Evolutionary conservation across 2,329 filamentous ascomycete genomes (phyloP), one percentile per base, ranked within the genome.

Genomic region (Fusarium torreyae): DNA sequence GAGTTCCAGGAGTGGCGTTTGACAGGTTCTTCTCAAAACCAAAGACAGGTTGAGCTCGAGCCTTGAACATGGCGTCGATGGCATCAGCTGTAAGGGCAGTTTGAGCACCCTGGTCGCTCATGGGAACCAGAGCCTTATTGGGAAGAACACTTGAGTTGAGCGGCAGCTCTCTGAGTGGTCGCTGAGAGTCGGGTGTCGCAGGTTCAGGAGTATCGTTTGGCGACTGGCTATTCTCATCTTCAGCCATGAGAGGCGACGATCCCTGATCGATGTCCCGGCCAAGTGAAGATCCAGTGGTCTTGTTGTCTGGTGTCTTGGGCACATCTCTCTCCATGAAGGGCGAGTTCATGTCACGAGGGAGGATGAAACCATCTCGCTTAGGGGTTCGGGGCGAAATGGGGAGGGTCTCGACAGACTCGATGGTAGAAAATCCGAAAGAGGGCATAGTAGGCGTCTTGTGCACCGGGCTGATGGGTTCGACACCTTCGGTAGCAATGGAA

Each of bases 21-120:
- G 83, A 84, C 17, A 77, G 63, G n/a, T 75, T 78, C 74, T 80
- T 80, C 45, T 76, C 75, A 15, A 80, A 77, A 14, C 70, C 73
- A n/a, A 68, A 64, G 10, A 50, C 57, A 28, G 63, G 55, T 13
- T 61, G 72, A 26, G 68, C 48, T 40, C 71, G 68, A 20, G 85
- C 84, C 69, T 87, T 86, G 57, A 97, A 81, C 74, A 97, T 85
- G 57, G 89, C 87, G 71, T 97, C 94, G 68, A 97, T 93, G 57
- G 92, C 90, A 50, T 92, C 88, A 0, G 92, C 88, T n/a, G 94
- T 97, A 31, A 98, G 84, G 39, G 91, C 86, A 24, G 94, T 98
- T 80, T 98, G 95, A 15, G 92, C 91, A 54, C 90, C 88, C 70
- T 92, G 91, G 73, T 97, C 93, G 20, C 85, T 82, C 64, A 86